phyloP scores from a whole-genome alignment of 495 filamentous ascomycete genomes.

The Penicillium antarcticum region DNA sequence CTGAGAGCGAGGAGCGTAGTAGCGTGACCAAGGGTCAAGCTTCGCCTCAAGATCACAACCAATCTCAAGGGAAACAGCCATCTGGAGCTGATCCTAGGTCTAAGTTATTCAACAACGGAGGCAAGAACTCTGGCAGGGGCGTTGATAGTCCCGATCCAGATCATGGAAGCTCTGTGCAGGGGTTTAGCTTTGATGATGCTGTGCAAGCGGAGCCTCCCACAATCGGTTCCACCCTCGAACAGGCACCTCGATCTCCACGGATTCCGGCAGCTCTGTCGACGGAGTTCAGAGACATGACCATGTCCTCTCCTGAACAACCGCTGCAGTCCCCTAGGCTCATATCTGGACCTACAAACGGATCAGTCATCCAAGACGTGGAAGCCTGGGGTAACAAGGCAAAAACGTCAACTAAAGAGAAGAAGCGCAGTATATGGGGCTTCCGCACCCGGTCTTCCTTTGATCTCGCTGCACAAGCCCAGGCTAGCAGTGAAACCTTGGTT shows the following conservation, averaged over 20 bases:
- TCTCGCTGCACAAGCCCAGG: conserved; percentile 40
- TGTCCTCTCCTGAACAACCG: conserved; percentile 15
- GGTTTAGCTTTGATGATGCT: conserved; percentile 80
- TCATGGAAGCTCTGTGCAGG: conserved; percentile 58
- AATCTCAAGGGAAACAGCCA: conserved; percentile 11
- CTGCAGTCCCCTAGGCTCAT: conserved; percentile 59
- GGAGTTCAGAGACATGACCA: conserved; percentile 24
- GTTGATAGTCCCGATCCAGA: conserved; percentile 40
- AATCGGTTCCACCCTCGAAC: conserved; percentile 50
- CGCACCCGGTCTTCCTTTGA: conserved; percentile 65
- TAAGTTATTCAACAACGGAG: conserved; percentile 23
- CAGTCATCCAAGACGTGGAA: conserved; percentile 80
- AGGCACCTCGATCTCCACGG: conserved; percentile 32
- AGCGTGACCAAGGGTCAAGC: conserved; percentile 24
- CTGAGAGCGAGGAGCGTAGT: conserved; percentile 41
- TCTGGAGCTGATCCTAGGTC: conserved; percentile 21
- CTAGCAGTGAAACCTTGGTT: conserved; percentile 34
- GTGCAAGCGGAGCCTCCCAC: conserved; percentile 69
- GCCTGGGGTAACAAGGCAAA: conserved; percentile 79
- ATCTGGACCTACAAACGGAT: conserved; percentile 81
- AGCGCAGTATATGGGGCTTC: conserved; percentile 94
- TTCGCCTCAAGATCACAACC: conserved; percentile 16
- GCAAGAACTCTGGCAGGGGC: conserved; percentile 47
- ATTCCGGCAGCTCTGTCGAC: conserved; percentile 23
- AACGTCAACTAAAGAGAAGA: conserved; percentile 68